Evolutionary conservation across 1,284 basidiomycete genomes (phyloP), one percentile per base, ranked within the genome.

Genomic region (Gomphus sp.): DNA sequence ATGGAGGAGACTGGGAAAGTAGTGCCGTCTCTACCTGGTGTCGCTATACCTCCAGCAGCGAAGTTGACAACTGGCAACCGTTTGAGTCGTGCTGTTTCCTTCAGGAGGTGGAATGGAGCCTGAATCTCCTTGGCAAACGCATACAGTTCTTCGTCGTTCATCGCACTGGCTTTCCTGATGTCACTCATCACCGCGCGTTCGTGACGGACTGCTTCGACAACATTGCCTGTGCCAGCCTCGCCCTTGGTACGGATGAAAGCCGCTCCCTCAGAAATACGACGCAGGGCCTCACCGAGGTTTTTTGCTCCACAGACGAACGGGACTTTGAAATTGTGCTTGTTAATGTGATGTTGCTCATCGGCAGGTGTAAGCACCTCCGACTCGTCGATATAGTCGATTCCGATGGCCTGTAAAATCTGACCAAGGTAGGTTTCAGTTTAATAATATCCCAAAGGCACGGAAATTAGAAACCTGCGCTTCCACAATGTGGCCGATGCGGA

Each of bases 311-410:
- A 92, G 9, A 91, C 89, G 62, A 90, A 91, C 7, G 89, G 89
- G n/a, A 91, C 80, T 73, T 93, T 94, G 81, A 88, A 96, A 33
- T 79, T 77, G 72, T 95, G 93, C 74, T 96, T 96, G 76, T 91
- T 91, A 77, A 90, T 87, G 72, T 75, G 75, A 71, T 82, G 78
- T 68, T 92, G 86, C 58, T 94, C 91, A 70, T 95, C 97, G 33
- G 96, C 97, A 49, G 93, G 93, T 0, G 97, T 98, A 61, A 99
- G 80, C 52, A 99, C 97, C 74, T 98, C 96, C 16, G 88, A 93
- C 74, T 93, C 93, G 73, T 99, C 97, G 66, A 99, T 97, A 74
- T 98, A 99, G 76, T 99, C 96, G 56, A 98, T 89, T 10, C 96
- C 95, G 69, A 98, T 81, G 22, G 86, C 82, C 80, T 98, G 93